phyloP scores from a whole-genome alignment of 441 rosid species.

The Gossypium laxum region DNA sequence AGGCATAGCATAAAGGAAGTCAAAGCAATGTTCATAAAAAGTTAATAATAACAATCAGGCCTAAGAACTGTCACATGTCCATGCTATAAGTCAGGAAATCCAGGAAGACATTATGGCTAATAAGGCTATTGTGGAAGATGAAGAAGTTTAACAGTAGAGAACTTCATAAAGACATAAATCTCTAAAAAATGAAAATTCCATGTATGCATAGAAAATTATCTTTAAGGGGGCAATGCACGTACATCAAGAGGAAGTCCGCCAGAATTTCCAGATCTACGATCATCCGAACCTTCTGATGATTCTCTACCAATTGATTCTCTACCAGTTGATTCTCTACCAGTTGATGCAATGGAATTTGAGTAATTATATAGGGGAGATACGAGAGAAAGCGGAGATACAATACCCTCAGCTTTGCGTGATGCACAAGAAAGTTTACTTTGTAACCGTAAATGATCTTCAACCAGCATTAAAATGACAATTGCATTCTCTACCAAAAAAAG shows the following conservation, averaged over 20 bases:
- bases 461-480: slow-evolving; percentile 96
- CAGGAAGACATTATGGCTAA: background rate
- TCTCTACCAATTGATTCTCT: slow-evolving; percentile 47
- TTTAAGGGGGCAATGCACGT: slow-evolving; percentile 32
- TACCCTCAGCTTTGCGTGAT: slow-evolving; percentile 39
- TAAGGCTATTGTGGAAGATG: background rate
- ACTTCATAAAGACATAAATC: background rate
- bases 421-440: slow-evolving; percentile 83
- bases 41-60: background rate
- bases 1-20: background rate
- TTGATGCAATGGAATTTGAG: slow-evolving; percentile 21
- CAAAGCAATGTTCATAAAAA: background rate
- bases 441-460: slow-evolving; percentile 94
- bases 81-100: background rate
- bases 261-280: slow-evolving; percentile 51
- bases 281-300: slow-evolving; percentile 50
- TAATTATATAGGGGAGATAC: background rate
- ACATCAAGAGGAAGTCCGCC: slow-evolving; percentile 83
- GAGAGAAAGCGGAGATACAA: slow-evolving; percentile 71
- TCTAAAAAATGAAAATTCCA: background rate
- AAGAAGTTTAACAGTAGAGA: background rate
- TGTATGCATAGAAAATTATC: slow-evolving; percentile 3
- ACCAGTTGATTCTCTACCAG: slow-evolving; percentile 43
- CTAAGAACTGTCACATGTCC: background rate
- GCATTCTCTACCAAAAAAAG: slow-evolving; percentile 97